Evolutionary conservation across 345 rosid species (phyloP), one percentile per base, ranked within the genome.

Genomic region (Rhizophora mangle): DNA sequence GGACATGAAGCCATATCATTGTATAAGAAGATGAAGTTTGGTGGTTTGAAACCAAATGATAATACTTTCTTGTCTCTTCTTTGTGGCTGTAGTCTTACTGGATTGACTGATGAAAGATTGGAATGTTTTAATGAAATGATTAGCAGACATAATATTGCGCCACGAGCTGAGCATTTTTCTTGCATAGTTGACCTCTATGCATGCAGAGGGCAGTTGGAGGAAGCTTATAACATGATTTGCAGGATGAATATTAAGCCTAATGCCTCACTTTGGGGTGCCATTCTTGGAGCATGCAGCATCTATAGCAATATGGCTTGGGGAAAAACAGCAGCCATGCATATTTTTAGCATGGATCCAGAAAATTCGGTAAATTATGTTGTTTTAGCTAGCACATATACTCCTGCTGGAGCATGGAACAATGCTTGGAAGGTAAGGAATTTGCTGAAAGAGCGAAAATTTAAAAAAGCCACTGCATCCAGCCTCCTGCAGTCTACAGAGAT

Each of bases 381-480:
- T 39, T 62, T 71, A 29, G 71, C 71, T 6, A 20, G 54, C 53
- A 54, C 66, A 29, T 71, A 71, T 71, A 75, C 79, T 27, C 71
- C 68, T 31, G 52, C 68, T 61, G 79, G 75, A 59, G 67, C 72
- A 46, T 76, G 72, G 79, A 66, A 62, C 20, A 8, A 29, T 61
- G 65, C 67, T 39, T 54, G 68, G 58, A 71, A 62, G 43, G 22
- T 67, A 26, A 70, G 79, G 71, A 70, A 55, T 16, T 70, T 76
- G 26, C 61, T 71, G 60, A 57, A 62, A 84, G 74, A 82, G 77
- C 79, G 74, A 72, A 75, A 79, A 60, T 79, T 85, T 62, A 74
- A 72, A 68, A 87, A 92, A 74, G 67, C 70, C 68, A 83, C 81
- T 10, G 96, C 88, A 73, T 85, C 72, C 81, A 90, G 96, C 81